Evolutionary conservation across 352 stramenopile species (phyloP), one percentile per base, ranked within the genome.

Genomic region (Phytophthora nicotianae): DNA sequence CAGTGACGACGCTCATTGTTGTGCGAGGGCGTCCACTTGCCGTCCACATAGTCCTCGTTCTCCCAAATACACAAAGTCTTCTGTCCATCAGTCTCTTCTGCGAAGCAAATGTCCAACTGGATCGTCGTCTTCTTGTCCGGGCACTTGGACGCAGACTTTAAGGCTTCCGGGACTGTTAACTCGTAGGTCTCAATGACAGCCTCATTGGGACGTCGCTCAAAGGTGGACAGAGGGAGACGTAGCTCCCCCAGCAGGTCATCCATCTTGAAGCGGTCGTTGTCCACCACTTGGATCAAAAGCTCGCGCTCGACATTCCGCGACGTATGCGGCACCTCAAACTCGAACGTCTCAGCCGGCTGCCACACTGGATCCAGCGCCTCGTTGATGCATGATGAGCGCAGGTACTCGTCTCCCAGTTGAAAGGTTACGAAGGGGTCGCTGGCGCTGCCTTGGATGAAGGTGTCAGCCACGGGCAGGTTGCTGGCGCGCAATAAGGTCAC

Each of bases 391-490:
- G 81, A 79, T 41, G 75, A 88, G 53, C 78, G 71, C 48, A 86
- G 56, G 26, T 66, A 67, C 55, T 88, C 70, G 32, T 77, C 67
- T 19, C 77, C 76, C 23, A 93, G 42, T 55, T 81, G 60, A 45
- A 93, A 65, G 5, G 70, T 72, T 32, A 93, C 85, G 64, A 88
- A 93, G 54, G 85, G 85, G 57, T 93, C 85, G 63, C 81, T 91
- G 16, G 74, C 78, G 56, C 65, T 79, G 32, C 83, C 74, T 35
- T 76, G 57, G n/a, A 83, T 45, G 49, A 72, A 68, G 14, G 68
- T 79, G 70, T 93, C 85, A 35, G 69, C 84, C n/a, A 84, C 79
- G 1, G 77, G 77, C 35, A 93, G 77, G 71, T 89, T 76, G 29
- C 60, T 86, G 24, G 81, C 82, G 46, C 75, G 74, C 57, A 91